Percentiles rank a stretch among this genome's conserved stretches.
Evolutionary conservation across 345 rosid genomes (phyloP).

Genomic region (Pistacia integerrima): DNA sequence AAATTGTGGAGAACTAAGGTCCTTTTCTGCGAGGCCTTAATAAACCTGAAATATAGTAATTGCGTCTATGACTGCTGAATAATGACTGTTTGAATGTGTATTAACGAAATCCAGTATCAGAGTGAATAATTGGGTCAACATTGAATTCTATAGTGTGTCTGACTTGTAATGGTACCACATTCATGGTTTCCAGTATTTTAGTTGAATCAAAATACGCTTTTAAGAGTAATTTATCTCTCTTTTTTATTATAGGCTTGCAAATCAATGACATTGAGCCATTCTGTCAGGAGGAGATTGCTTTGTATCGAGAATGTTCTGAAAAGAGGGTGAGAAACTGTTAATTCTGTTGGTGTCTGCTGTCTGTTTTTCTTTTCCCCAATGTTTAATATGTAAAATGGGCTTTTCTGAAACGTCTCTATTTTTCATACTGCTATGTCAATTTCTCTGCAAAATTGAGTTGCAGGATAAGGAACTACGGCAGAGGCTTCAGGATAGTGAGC

Average conservation of each 20-base stretch:
- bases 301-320: conserved; percentile 80
- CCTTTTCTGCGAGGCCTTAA: neutral
- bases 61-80: neutral
- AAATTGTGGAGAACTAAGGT: neutral
- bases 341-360: neutral
- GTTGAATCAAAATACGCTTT: neutral
- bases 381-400: neutral
- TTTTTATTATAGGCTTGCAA: conserved; percentile 64
- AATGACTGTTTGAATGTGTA: neutral
- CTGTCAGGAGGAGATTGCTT: conserved; percentile 88
- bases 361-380: neutral
- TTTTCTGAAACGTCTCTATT: neutral
- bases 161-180: neutral
- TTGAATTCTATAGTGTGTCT: neutral
- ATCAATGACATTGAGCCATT: conserved; percentile 90
- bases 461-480: conserved; percentile 86
- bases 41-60: neutral
- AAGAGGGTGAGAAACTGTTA: conserved; percentile 53
- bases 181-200: neutral
- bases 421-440: conserved; percentile 15
- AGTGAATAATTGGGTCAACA: neutral
- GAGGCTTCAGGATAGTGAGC: conserved; percentile 85
- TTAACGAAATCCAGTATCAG: neutral
- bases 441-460: conserved; percentile 20
- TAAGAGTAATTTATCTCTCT: neutral